These are phyloP conservation scores for Komagataea norvegica DNA, from an alignment of 1,139 yeast species.

Conservation along the genomic window DNA sequence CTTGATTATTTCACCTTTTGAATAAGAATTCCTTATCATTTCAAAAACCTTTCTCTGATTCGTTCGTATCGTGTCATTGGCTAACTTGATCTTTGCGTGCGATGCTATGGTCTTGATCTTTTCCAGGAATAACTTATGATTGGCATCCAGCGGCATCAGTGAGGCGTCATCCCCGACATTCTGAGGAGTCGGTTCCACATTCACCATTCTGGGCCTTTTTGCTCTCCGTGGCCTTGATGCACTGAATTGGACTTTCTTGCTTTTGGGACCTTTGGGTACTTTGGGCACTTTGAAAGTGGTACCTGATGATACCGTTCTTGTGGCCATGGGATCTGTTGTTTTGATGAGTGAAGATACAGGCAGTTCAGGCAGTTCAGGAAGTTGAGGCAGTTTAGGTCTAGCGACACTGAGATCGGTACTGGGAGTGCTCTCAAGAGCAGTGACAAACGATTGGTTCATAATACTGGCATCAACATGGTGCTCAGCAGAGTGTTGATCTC, in stretches of 20 bases:
- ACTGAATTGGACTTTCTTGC: conserved; percentile 3
- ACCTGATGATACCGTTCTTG: no score
- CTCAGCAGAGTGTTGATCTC: not conserved
- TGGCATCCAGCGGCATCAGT: conserved; percentile 1
- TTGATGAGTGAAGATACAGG: no score
- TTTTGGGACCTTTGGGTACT: not conserved
- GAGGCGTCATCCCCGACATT: not conserved
- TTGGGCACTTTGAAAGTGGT: not conserved
- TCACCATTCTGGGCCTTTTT: conserved; percentile 3
- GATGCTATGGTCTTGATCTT: conserved; percentile 5
- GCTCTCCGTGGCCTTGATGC: not conserved
- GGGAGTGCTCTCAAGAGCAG: conserved; percentile 8
- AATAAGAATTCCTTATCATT: conserved; percentile 16
- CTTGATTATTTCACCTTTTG: conserved; percentile 58
- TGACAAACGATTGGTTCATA: conserved; percentile 3
- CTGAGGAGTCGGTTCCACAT: conserved; percentile 8
- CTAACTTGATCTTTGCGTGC: conserved; percentile 10
- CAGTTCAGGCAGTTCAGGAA: no score
- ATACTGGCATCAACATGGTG: conserved; percentile 2
- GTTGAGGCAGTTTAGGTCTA: no score
- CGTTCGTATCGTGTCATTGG: conserved; percentile 11
- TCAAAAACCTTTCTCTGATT: conserved; percentile 11
- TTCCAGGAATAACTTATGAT: not conserved
- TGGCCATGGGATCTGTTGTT: not conserved
- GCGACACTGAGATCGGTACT: no score